A percentile compares a stretch with the other conserved stretches of the same genome.
These are phyloP conservation scores for Medicago arabica DNA, from an alignment of 306 rosid species.

Conservation along the genomic window DNA sequence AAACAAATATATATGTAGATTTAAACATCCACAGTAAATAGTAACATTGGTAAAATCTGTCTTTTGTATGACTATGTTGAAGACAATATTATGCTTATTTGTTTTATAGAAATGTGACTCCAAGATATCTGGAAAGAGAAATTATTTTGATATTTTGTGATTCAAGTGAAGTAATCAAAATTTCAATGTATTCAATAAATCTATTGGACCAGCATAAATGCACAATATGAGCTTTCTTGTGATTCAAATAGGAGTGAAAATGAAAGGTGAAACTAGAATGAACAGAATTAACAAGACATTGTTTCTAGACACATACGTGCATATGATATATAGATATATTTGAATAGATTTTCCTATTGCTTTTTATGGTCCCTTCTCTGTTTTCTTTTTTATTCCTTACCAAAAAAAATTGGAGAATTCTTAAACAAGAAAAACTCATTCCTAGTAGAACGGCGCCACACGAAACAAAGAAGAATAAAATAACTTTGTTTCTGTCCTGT, in stretches of 20 bases:
- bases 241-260: slow-evolving; percentile 19
- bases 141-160: not conserved
- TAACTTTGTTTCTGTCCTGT: slow-evolving; percentile 16
- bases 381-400: not conserved
- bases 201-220: slow-evolving; percentile 7
- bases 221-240: not conserved
- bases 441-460: slow-evolving; percentile 12
- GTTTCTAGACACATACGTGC: slow-evolving; percentile 10
- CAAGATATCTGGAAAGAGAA: slow-evolving; percentile 22
- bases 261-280: not conserved
- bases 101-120: slow-evolving; percentile 2
- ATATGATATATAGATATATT: not conserved
- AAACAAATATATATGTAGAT: not conserved
- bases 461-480: slow-evolving; percentile 7
- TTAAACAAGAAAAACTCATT: not conserved
- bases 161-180: not conserved
- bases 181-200: not conserved
- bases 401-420: not conserved
- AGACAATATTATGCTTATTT: not conserved
- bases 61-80: not conserved
- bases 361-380: not conserved
- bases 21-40: not conserved
- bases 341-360: not conserved
- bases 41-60: not conserved
- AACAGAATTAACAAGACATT: slow-evolving; percentile 8